These are phyloP conservation scores for Heliocybe sulcata DNA, from an alignment of 1,284 basidiomycete genomes.

Conservation along the genomic window DNA sequence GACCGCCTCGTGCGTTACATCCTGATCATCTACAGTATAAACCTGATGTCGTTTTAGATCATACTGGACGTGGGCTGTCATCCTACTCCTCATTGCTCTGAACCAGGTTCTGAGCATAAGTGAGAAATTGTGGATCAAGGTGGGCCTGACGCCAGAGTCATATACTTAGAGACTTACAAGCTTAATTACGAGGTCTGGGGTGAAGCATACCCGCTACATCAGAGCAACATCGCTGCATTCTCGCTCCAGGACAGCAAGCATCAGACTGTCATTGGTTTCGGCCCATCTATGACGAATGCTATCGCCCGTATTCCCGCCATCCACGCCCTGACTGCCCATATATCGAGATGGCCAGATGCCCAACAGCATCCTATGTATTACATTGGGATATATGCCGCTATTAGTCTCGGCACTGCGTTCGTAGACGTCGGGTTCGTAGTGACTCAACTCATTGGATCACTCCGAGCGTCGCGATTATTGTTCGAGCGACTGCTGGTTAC, in stretches of 20 bases:
- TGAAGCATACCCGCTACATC: constrained; percentile 37
- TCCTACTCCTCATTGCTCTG: constrained; percentile 39
- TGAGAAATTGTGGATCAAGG: constrained; percentile 73
- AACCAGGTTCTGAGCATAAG: constrained; percentile 43
- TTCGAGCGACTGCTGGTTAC: constrained; percentile 51
- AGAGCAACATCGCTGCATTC: constrained; percentile 3
- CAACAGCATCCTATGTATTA: constrained; percentile 55
- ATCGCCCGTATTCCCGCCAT: constrained; percentile 2
- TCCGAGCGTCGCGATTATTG: constrained; percentile 51
- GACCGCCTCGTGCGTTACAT: constrained; percentile 42
- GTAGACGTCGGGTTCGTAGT: constrained; percentile 36
- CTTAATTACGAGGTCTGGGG: constrained; percentile 43
- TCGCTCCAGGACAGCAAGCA: constrained; percentile 23
- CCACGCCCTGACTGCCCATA: constrained; percentile 4
- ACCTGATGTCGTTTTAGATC: constrained; percentile 28
- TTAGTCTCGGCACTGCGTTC: constrained; percentile 41
- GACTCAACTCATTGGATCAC: constrained; percentile 53
- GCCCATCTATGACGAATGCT: constrained; percentile 20
- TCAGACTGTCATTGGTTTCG: constrained; percentile 30
- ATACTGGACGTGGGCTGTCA: constrained; percentile 54
- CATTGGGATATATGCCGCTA: constrained; percentile 51
- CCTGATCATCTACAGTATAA: neutral
- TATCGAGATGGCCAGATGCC: constrained; percentile 32
- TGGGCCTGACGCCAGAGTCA: constrained; percentile 21
- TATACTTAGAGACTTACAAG: neutral